Base-by-base conservation (phyloP, 305 asterid species). In the Fraxinus albicans region DNA sequence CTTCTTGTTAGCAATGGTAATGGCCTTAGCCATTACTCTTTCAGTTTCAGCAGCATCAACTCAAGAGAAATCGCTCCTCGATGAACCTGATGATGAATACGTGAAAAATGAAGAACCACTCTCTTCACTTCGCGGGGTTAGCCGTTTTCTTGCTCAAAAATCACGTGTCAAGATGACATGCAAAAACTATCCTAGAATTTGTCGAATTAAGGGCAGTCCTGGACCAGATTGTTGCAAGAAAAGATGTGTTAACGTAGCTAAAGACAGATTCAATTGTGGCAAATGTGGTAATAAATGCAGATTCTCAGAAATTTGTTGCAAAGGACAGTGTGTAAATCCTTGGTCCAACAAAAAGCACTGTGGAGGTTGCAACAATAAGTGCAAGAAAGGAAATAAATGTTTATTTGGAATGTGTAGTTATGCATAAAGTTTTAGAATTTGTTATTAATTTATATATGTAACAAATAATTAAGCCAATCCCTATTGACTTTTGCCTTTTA, bases 171-270 rank as follows among this genome's bases (percentile, higher is more conserved):
- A 19, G 13, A 63, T 79, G 80, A 89, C 80, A 58, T 93, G 97
- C 88, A 86, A 89, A 87, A 79, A 77, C 0, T 58, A 89, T 79
- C 95, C 95, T 1, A 86, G 85, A 74, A 70, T 91, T 31, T 93
- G 95, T 15, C 84, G 77, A 0, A 75, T 36, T 1, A 81, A 78
- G 91, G 93, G 94, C 40, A 90, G 96, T 77, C 89, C 89, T 0
- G 92, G 94, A 6, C 91, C 90, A 0, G 86, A 90, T 83, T 93
- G 97, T 40, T 93, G 96, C 90, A 89, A 88, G 80, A 90, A 83
- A 77, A 87, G 84, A 76, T 93, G 96, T 69, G 92, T 90, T 6
- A 69, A 91, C 19, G 79, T 87, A 2, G 55, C 29, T 0, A 81
- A 25, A 1, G 94, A 92, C 50, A 85, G 84, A 38, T 2, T 53